Base-by-base conservation (phyloP, 371 early-diverging fungal genomes). In the Mucor lusitanicus region DNA sequence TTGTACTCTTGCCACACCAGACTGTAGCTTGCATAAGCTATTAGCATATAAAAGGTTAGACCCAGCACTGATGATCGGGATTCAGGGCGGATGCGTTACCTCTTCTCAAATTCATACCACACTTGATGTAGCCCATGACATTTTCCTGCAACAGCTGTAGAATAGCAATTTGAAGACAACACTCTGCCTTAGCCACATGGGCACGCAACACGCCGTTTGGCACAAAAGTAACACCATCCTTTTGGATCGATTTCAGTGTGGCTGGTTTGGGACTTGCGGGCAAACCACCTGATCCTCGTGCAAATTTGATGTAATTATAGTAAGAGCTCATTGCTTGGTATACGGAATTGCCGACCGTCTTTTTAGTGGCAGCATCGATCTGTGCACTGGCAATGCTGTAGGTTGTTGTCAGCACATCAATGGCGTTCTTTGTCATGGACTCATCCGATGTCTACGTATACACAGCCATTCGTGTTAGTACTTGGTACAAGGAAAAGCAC, bases 121-220 rank as follows among this genome's bases (percentile, higher is more conserved):
- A 87, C 69, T 88, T 90, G 48, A 88, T 80, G 65, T 88, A 90
- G 21, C 87, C 84, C 68, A 87, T 78, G 0, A 85, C 78, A 56
- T 75, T 87, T 57, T 88, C 90, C 58, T 87, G 88, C 15, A 86
- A 67, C 59, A 90, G 63, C 53, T 88, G 80, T 54, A 88, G 77
- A 50, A 88, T 78, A 28, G 90, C 85, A 6, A 84, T 90, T 65
- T 88, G 71, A 28, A 90, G 72, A 65, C 87, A 78, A 32, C 84
- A 71, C 68, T 90, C 90, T 9, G 90, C 88, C 48, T 86, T 81
- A 58, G 85, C 78, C 13, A 87, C 87, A 44, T 84, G 84, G 21
- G 87, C 88, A 56, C 90, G 79, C 53, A 90, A 73, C 17, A 87
- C 86, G 33, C 87, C 87, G 65, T 87, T 89, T 54, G 86, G 82